Evolutionary conservation across 2,329 filamentous ascomycete genomes (phyloP).

Genomic region (Colletotrichum musicola): DNA sequence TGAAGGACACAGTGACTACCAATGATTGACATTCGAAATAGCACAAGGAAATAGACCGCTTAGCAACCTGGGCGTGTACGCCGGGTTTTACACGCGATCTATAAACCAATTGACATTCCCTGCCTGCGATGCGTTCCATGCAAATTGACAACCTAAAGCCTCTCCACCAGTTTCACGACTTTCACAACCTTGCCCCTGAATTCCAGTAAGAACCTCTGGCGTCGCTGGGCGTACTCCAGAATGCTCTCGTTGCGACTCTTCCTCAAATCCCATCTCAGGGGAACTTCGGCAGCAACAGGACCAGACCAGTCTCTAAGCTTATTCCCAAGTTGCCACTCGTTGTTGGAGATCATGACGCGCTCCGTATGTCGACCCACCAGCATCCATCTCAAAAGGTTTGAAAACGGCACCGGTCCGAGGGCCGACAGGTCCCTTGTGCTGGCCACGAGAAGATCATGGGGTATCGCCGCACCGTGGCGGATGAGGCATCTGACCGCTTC

Average conservation of each 20-base stretch:
- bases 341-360: not conserved
- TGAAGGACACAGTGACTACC: conserved; percentile 34
- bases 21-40: not conserved
- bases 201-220: not conserved
- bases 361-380: not conserved
- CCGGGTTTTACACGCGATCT: no score
- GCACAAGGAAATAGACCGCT: no score
- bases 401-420: not conserved
- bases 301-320: not conserved
- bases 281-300: not conserved
- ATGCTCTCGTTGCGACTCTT: not conserved
- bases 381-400: not conserved
- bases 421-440: not conserved
- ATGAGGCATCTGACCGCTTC: not conserved
- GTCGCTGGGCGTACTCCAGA: not conserved
- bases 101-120: no score
- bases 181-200: not conserved
- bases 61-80: no score
- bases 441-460: not conserved
- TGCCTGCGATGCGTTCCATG: no score
- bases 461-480: not conserved
- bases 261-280: not conserved
- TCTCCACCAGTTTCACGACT: not conserved
- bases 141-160: not conserved
- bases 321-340: not conserved